These are phyloP conservation scores for Globisporangium nunn DNA, from an alignment of 352 stramenopile species.

Conservation along the genomic window DNA sequence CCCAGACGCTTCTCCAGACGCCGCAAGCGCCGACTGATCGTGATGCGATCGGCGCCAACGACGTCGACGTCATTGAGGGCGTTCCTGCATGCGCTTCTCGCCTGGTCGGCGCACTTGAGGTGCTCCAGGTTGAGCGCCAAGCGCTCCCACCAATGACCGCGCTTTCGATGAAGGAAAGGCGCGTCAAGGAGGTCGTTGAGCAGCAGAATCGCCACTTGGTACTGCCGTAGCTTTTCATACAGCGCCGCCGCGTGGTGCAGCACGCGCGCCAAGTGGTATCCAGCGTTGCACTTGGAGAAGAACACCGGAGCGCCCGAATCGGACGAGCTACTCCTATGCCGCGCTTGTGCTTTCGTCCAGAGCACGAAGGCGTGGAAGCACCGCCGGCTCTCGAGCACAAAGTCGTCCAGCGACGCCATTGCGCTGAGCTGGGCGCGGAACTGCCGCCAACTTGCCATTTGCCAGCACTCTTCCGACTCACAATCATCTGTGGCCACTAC, in stretches of 20 bases:
- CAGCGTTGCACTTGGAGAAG: conserved; percentile 60
- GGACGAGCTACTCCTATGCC: not conserved
- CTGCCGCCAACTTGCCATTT: conserved; percentile 43
- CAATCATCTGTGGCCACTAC: not conserved
- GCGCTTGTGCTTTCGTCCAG: conserved; percentile 20
- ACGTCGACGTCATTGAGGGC: conserved; percentile 53
- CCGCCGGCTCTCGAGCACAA: conserved; percentile 41
- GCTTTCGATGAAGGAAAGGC: conserved; percentile 51
- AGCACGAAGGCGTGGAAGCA: conserved; percentile 40
- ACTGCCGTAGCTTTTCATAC: conserved; percentile 76
- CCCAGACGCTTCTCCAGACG: conserved; percentile 29
- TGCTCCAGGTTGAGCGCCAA: conserved; percentile 72
- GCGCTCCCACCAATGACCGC: conserved; percentile 68
- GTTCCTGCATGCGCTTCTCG: conserved; percentile 34
- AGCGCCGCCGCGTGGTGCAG: conserved; percentile 45
- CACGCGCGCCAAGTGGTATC: conserved; percentile 58
- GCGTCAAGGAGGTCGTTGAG: conserved; percentile 57
- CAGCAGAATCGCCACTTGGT: conserved; percentile 55
- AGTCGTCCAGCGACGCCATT: conserved; percentile 49
- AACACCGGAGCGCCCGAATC: conserved; percentile 19
- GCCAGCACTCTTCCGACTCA: conserved; percentile 20
- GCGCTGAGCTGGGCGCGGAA: conserved; percentile 32
- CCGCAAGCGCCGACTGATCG: conserved; percentile 37
- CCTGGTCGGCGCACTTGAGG: conserved; percentile 53
- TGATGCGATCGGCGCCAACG: conserved; percentile 42